Percentiles rank a stretch among this genome's conserved stretches.
phyloP scores from a whole-genome alignment of 2,329 filamentous ascomycete genomes.

The Xylaria sp. region DNA sequence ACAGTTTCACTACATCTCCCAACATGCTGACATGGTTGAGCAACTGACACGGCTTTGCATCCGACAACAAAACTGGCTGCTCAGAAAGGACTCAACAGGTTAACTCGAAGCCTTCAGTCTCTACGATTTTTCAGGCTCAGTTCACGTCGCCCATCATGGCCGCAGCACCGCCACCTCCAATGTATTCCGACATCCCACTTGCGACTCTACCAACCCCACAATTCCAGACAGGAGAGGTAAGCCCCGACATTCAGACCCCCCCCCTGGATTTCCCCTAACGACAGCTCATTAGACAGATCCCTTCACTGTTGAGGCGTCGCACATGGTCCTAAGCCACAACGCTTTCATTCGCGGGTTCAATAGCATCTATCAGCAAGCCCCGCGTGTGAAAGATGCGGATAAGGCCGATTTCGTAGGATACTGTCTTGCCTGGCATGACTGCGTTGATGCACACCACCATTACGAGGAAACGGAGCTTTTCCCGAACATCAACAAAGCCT shows the following conservation, averaged over 20 bases:
- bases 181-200: constrained; percentile 40
- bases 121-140: not conserved
- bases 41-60: too few relatives aligned
- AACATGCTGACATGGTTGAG: too few relatives aligned
- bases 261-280: not conserved
- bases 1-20: too few relatives aligned
- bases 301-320: constrained; percentile 42
- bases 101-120: not conserved
- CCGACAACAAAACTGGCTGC: not conserved
- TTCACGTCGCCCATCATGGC: constrained; percentile 9
- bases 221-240: constrained; percentile 55
- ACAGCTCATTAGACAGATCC: constrained; percentile 43
- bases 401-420: constrained; percentile 42
- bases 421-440: constrained; percentile 39
- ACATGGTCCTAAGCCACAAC: constrained; percentile 44
- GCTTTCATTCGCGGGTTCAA: constrained; percentile 44
- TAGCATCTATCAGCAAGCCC: constrained; percentile 43
- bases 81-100: not conserved
- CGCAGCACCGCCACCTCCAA: constrained; percentile 1
- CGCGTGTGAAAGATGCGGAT: constrained; percentile 29
- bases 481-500: constrained; percentile 39
- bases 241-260: not conserved
- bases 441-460: constrained; percentile 39
- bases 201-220: constrained; percentile 36
- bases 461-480: constrained; percentile 43